These are phyloP conservation scores for Pseudoscleropodium purum DNA, from an alignment of 225 moss, liverwort and hornwort genomes.

Conservation along the genomic window DNA sequence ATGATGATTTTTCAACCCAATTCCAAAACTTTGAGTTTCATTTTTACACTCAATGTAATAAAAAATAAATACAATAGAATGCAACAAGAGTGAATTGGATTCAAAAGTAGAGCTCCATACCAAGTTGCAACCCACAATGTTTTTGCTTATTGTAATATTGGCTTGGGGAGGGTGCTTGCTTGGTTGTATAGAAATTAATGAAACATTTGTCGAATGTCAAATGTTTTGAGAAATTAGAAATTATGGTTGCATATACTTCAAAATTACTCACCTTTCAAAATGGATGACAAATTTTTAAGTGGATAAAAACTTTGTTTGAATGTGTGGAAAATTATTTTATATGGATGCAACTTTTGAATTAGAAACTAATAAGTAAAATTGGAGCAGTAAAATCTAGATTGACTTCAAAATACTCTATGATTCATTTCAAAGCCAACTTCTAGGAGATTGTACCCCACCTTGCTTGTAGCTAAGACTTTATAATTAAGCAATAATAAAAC, in stretches of 20 bases:
- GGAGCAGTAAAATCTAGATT: neutral
- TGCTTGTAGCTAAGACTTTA: neutral
- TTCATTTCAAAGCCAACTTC: neutral
- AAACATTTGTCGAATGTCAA: neutral
- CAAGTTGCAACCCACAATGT: fast-evolving
- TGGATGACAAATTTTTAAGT: neutral
- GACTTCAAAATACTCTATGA: neutral
- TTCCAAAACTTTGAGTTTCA: neutral
- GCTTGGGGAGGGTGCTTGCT: fast-evolving
- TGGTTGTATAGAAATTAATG: neutral
- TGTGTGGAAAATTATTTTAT: neutral
- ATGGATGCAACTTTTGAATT: neutral
- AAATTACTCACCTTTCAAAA: neutral
- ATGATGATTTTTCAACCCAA: neutral
- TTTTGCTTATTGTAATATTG: neutral
- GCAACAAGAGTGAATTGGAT: fast-evolving
- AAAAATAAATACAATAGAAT: neutral
- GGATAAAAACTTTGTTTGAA: neutral
- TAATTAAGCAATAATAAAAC: too few relatives aligned
- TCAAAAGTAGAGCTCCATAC: fast-evolving
- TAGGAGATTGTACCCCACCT: too few relatives aligned
- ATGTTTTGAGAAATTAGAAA: neutral
- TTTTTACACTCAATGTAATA: fast-evolving
- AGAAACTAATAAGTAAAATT: neutral
- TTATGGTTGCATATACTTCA: neutral